phyloP scores from a whole-genome alignment of 129 eudicot genomes.

The Calendula officinalis region DNA sequence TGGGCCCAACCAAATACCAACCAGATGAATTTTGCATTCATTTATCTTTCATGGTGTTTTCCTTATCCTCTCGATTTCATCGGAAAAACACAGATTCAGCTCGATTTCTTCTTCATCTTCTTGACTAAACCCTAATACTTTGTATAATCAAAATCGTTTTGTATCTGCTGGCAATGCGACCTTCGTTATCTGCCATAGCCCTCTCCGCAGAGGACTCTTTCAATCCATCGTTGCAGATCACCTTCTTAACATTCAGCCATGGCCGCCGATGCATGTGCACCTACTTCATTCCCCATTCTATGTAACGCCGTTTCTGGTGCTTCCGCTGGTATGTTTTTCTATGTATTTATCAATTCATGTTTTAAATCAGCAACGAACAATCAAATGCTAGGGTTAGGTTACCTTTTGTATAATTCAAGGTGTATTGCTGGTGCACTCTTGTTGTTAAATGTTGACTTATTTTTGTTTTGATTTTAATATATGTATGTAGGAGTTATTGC shows the following conservation, averaged over 20 bases:
- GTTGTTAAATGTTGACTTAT: neutral
- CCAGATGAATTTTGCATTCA: neutral
- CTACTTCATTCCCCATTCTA: constrained; percentile 53
- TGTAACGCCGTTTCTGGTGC: constrained; percentile 98
- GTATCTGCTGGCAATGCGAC: constrained; percentile 68
- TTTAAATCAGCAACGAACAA: neutral
- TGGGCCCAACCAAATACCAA: neutral
- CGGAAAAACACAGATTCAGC: constrained; percentile 4
- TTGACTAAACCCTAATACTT: constrained; percentile 20
- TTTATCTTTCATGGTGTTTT: constrained; percentile 19
- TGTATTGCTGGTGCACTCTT: neutral
- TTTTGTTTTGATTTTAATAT: neutral
- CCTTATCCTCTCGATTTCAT: constrained; percentile 18
- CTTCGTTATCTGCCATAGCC: constrained; percentile 44
- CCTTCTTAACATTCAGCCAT: constrained; percentile 26
- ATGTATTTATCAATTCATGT: neutral
- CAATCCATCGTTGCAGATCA: neutral
- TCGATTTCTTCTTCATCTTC: constrained; percentile 2
- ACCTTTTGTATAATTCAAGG: neutral
- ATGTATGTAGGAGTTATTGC: constrained; percentile 77
- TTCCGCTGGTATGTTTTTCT: constrained; percentile 61
- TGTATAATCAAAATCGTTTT: neutral
- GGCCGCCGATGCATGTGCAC: constrained; percentile 52
- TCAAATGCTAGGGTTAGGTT: constrained; percentile 4
- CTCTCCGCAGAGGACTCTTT: constrained; percentile 73